A percentile compares a stretch with the other conserved stretches of the same genome.
These are phyloP conservation scores for Aquilaria yunnanensis DNA, from an alignment of 345 rosid species.

Conservation along the genomic window DNA sequence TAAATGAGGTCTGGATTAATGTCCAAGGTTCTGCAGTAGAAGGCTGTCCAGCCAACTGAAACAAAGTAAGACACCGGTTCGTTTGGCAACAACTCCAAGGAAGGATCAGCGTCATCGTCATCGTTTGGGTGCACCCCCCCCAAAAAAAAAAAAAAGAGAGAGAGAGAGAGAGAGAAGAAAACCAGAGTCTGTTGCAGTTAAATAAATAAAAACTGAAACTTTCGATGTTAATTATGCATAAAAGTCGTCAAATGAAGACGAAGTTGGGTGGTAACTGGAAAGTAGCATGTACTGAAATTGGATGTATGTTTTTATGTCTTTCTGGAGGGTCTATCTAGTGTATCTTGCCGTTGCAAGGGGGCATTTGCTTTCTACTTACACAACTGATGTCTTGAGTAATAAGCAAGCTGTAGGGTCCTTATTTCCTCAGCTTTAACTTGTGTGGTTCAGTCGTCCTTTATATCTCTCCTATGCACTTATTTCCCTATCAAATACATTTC, in stretches of 20 bases:
- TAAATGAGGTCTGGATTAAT: conserved; percentile 44
- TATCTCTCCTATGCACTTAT: background rate
- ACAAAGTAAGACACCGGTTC: background rate
- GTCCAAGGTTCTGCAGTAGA: conserved; percentile 19
- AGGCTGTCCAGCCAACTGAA: conserved; percentile 14
- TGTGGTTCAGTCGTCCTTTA: background rate
- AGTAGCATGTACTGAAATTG: no score
- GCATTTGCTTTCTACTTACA: no score
- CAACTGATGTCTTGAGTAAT: no score
- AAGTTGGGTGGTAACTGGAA: no score
- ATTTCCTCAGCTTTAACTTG: background rate
- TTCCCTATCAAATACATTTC: background rate
- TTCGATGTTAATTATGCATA: no score
- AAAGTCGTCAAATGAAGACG: no score
- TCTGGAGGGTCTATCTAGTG: no score
- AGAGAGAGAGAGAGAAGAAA: background rate
- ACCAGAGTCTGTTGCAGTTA: no score
- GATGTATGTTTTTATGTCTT: no score
- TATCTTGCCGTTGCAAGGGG: no score
- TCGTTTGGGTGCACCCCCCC: background rate
- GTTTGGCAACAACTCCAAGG: background rate
- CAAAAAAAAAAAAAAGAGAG: background rate
- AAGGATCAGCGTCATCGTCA: background rate
- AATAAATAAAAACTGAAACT: no score
- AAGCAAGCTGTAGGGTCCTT: no score